A percentile compares a stretch with the other conserved stretches of the same genome.
Conservation (phyloP, 495 filamentous ascomycete species). For the Penicillium egyptiacum region DNA sequence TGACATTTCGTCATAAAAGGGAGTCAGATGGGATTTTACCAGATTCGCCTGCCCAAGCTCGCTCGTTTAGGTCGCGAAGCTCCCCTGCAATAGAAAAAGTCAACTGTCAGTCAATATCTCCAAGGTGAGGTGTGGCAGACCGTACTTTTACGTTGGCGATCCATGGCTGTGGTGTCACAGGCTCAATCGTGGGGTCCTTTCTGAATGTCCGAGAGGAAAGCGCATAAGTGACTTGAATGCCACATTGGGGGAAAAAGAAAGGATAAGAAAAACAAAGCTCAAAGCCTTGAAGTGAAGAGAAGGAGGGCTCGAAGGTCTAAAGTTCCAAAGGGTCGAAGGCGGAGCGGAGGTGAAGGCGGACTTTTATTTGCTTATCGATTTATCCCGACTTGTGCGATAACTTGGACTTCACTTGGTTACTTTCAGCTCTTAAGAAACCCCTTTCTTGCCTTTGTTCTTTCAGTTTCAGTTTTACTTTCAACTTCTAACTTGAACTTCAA, state of each 20-base stretch:
- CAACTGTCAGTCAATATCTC: conserved; percentile 18
- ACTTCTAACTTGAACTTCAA: background rate
- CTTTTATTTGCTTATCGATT: conserved; percentile 20
- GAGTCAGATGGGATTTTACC: conserved; percentile 50
- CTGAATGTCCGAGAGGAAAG: conserved; percentile 42
- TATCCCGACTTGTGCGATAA: conserved; percentile 11
- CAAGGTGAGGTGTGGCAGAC: conserved; percentile 19
- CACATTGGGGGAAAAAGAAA: conserved; percentile 39
- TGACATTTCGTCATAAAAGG: conserved; percentile 8
- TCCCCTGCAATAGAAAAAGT: conserved; percentile 60
- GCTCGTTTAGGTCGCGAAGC: conserved; percentile 80
- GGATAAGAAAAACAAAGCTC: background rate
- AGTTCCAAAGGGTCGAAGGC: conserved; percentile 23
- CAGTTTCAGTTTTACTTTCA: background rate
- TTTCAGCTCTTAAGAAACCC: background rate
- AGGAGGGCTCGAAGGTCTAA: conserved; percentile 7
- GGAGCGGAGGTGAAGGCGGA: conserved; percentile 28
- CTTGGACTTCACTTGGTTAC: background rate
- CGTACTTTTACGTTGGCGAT: conserved; percentile 79
- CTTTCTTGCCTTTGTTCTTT: background rate
- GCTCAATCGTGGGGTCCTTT: conserved; percentile 39
- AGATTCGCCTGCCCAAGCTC: conserved; percentile 83
- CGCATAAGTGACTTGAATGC: conserved; percentile 43
- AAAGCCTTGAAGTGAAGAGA: background rate
- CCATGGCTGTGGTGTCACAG: conserved; percentile 55